These are phyloP conservation scores for Carpinus viminea DNA, from an alignment of 306 rosid species.

Conservation along the genomic window DNA sequence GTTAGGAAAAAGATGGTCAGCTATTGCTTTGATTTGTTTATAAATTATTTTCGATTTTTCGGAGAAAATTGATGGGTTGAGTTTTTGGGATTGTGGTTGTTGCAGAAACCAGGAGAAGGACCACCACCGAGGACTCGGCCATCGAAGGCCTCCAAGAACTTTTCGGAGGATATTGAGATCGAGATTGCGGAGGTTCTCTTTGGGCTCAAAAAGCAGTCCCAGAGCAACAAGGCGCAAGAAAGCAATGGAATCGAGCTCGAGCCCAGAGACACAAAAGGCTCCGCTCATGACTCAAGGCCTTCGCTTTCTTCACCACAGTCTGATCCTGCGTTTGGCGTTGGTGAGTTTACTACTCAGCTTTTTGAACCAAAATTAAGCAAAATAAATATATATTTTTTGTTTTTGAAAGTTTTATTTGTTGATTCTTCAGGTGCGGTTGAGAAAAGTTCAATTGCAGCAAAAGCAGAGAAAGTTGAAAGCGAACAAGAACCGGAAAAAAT, in stretches of 20 bases:
- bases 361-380: neutral
- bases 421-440: conserved; percentile 13
- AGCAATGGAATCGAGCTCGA: conserved; percentile 10
- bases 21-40: neutral
- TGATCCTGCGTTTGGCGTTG: too few relatives aligned
- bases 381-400: neutral
- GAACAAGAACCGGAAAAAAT: conserved; percentile 30
- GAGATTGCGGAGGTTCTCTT: conserved; percentile 83
- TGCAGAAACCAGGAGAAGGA: conserved; percentile 46
- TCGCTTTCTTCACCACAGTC: too few relatives aligned
- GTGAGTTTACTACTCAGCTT: neutral
- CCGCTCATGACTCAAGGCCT: too few relatives aligned
- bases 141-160: conserved; percentile 26
- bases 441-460: conserved; percentile 27
- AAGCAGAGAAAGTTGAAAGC: conserved; percentile 27
- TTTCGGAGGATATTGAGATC: conserved; percentile 53
- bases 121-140: conserved; percentile 23
- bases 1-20: conserved; percentile 54
- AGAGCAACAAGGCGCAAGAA: neutral
- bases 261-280: neutral
- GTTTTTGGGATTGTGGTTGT: conserved; percentile 23
- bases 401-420: neutral
- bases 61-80: neutral
- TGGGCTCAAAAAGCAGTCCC: conserved; percentile 36
- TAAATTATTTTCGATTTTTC: neutral